These are phyloP conservation scores for Tubosaeta brunneosetosa DNA, from an alignment of 768 basidiomycete genomes.

Conservation along the genomic window DNA sequence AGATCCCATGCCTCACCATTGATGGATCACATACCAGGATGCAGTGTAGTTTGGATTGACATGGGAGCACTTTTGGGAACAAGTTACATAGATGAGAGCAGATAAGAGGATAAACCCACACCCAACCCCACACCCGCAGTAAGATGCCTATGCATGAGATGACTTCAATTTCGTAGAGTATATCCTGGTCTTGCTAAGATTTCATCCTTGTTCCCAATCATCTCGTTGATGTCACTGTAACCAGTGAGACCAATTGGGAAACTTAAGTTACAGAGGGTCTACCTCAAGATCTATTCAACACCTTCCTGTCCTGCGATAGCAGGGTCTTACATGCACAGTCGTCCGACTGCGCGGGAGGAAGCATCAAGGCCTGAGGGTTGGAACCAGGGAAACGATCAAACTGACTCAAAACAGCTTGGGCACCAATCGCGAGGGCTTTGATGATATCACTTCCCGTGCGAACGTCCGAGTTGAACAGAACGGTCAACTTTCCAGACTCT, in stretches of 20 bases:
- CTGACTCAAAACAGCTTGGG: constrained; percentile 45
- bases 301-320: constrained; percentile 45
- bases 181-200: not conserved
- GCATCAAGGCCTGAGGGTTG: not conserved
- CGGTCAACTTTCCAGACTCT: constrained; percentile 51
- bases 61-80: no score
- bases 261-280: constrained; percentile 40
- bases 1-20: no score
- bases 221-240: constrained; percentile 25
- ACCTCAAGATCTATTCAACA: constrained; percentile 44
- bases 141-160: no score
- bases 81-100: no score
- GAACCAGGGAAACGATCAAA: not conserved
- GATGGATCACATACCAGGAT: no score
- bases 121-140: no score
- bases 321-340: constrained; percentile 46
- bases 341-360: constrained; percentile 28
- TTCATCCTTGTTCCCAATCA: not conserved
- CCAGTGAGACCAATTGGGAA: constrained; percentile 42
- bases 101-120: no score
- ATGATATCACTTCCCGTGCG: constrained; percentile 51
- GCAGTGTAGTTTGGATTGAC: no score
- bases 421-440: constrained; percentile 54
- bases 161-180: not conserved
- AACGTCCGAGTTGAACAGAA: constrained; percentile 66